Conservation (phyloP, 148 eudicot species). For the Fagopyrum esculentum region DNA sequence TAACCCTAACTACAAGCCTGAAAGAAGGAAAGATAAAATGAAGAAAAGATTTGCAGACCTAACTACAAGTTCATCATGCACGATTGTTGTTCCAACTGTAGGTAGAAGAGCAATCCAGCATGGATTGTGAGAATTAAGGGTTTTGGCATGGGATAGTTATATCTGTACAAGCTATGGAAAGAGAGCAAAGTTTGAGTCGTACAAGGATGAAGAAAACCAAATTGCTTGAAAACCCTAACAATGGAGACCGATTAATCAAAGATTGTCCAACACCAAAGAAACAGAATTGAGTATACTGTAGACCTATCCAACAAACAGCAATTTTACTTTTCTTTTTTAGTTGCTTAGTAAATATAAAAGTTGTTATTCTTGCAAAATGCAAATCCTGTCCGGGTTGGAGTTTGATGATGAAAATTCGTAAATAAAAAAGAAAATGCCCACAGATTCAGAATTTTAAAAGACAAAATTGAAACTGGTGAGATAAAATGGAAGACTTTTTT, state of each 20-base stretch:
- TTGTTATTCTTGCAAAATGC: not conserved
- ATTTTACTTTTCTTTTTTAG: not conserved
- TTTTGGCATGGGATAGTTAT: not conserved
- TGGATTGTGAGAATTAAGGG: not conserved
- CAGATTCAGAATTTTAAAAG: not conserved
- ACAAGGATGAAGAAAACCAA: not conserved
- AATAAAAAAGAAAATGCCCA: not conserved
- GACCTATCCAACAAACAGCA: not conserved
- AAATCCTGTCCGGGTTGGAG: not conserved
- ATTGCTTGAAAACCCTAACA: constrained; percentile 4
- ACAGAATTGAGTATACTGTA: not conserved
- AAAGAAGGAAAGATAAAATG: not conserved
- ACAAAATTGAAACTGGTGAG: not conserved
- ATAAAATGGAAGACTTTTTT: constrained; percentile 10
- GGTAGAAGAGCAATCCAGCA: not conserved
- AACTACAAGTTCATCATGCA: constrained; percentile 4
- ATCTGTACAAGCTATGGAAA: not conserved
- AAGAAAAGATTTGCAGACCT: not conserved
- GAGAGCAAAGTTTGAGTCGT: not conserved
- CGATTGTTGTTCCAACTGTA: not conserved
- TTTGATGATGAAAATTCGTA: not conserved
- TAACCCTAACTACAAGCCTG: constrained; percentile 7
- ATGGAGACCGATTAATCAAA: not conserved
- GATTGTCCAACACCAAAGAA: constrained; percentile 3
- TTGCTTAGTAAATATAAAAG: not conserved